phyloP scores from a whole-genome alignment of 495 filamentous ascomycete species.

The Penicillium simplicissimum region DNA sequence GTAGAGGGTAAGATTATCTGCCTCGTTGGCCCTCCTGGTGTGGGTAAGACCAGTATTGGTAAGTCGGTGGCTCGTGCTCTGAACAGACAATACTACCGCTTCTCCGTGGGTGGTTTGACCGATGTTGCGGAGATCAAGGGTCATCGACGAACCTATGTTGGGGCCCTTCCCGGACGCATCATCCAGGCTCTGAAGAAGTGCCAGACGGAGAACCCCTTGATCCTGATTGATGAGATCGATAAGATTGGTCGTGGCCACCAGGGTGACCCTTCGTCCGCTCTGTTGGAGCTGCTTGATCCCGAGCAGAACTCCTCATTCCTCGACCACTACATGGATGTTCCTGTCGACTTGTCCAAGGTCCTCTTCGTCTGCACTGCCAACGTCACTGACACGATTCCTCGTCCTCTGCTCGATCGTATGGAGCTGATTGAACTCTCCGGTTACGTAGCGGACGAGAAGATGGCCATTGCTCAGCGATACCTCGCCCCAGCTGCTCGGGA shows the following conservation, averaged over 20 bases:
- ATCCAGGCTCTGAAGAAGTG: conserved; percentile 99
- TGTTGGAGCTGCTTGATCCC: conserved; percentile 92
- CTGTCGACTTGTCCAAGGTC: conserved; percentile 96
- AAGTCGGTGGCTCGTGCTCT: conserved; percentile 95
- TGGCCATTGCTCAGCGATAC: conserved; percentile 95
- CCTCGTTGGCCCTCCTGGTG: conserved; percentile 93
- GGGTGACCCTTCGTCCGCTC: conserved; percentile 91
- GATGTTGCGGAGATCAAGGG: conserved; percentile 99
- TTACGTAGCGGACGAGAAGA: conserved; percentile 98
- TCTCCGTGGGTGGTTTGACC: conserved; percentile 94
- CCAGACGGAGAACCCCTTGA: conserved; percentile 95
- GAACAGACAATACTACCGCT: conserved; percentile 94
- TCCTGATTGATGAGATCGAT: conserved; percentile 96
- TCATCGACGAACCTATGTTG: conserved; percentile 94
- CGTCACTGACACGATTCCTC: conserved; percentile 97
- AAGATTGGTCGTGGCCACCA: conserved; percentile 96
- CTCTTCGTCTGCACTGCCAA: conserved; percentile 99
- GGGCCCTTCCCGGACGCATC: conserved; percentile 91
- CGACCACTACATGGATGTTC: conserved; percentile 98
- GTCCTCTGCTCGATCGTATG: conserved; percentile 95
- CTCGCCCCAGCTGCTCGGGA: conserved; percentile 90
- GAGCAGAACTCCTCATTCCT: conserved; percentile 98
- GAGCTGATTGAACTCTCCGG: conserved; percentile 96
- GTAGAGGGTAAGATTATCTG: conserved; percentile 99
- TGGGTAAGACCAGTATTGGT: conserved; percentile 98